These are phyloP conservation scores for Diaporthe vaccinii DNA, from an alignment of 2,329 filamentous ascomycete species.

Conservation along the genomic window DNA sequence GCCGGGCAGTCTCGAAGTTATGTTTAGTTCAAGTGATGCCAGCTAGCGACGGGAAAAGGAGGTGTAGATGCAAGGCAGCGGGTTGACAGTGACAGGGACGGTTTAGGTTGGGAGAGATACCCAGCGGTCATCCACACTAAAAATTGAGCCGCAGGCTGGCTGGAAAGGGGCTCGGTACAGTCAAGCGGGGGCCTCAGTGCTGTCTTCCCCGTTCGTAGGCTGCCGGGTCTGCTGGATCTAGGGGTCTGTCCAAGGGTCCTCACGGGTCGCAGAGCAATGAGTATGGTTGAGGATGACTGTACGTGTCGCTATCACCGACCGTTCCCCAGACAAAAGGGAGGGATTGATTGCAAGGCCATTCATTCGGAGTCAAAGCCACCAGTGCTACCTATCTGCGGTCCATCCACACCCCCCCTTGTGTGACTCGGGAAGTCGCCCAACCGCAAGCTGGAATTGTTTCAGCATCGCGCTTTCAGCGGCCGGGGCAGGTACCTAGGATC, in stretches of 20 bases:
- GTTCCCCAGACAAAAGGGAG: slow-evolving; percentile 19
- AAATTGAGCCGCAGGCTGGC: slow-evolving; percentile 38
- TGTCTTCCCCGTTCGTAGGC: background rate
- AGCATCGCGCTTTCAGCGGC: slow-evolving; percentile 30
- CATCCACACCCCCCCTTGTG: slow-evolving; percentile 26
- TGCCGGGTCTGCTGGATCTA: slow-evolving; percentile 9
- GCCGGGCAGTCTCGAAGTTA: slow-evolving; percentile 28
- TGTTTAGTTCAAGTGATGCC: slow-evolving; percentile 38
- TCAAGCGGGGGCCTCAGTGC: slow-evolving; percentile 30
- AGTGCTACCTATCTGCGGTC: slow-evolving; percentile 4
- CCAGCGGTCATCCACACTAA: slow-evolving; percentile 37
- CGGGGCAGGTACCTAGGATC: slow-evolving; percentile 1
- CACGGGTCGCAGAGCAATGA: background rate
- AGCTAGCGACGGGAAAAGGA: slow-evolving; percentile 41
- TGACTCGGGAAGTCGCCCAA: slow-evolving; percentile 33
- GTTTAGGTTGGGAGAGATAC: slow-evolving; percentile 36
- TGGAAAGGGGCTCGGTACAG: slow-evolving; percentile 34
- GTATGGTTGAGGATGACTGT: background rate
- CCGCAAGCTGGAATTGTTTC: slow-evolving; percentile 38
- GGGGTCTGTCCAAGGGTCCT: slow-evolving; percentile 14
- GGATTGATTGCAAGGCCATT: slow-evolving; percentile 2
- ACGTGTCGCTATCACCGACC: slow-evolving; percentile 21
- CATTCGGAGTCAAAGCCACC: slow-evolving; percentile 23
- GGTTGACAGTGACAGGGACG: slow-evolving; percentile 37
- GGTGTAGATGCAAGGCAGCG: slow-evolving; percentile 40